phyloP scores from a whole-genome alignment of 2,329 filamentous ascomycete species.

The Ophiosphaerella korrae region DNA sequence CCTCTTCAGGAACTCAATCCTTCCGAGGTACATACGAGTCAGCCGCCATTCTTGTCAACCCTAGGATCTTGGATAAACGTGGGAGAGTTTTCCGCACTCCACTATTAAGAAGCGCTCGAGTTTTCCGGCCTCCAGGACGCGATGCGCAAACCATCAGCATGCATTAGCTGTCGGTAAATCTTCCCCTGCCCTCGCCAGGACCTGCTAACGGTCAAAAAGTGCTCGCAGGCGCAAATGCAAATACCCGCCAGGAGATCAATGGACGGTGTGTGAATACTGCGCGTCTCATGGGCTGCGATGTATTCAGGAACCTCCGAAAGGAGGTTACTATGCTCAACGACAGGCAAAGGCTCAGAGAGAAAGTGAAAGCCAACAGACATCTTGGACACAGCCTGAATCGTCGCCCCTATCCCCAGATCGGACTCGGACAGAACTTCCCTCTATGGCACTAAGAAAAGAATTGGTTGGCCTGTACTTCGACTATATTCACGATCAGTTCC shows the following conservation, averaged over 20 bases:
- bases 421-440: slow-evolving; percentile 14
- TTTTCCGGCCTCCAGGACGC: slow-evolving; percentile 11
- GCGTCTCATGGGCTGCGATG: slow-evolving; percentile 23
- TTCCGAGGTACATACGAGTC: slow-evolving; percentile 7
- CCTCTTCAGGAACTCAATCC: slow-evolving; percentile 1
- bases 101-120: slow-evolving; percentile 8
- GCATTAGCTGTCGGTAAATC: slow-evolving; percentile 28
- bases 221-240: slow-evolving; percentile 30
- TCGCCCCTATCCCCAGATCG: slow-evolving; percentile 8
- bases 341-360: slow-evolving; percentile 20
- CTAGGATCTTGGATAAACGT: neutral
- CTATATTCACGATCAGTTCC: slow-evolving; percentile 32
- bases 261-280: slow-evolving; percentile 25
- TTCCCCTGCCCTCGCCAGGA: neutral
- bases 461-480: slow-evolving; percentile 29
- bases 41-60: neutral
- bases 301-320: slow-evolving; percentile 28
- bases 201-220: slow-evolving; percentile 13
- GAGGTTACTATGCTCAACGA: slow-evolving; percentile 30
- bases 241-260: slow-evolving; percentile 17
- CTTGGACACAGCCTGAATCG: neutral
- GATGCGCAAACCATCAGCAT: slow-evolving; percentile 33
- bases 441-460: slow-evolving; percentile 19
- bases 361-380: slow-evolving; percentile 7
- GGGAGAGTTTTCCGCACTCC: slow-evolving; percentile 21